These are phyloP conservation scores for Globisporangium mamillatum DNA, from an alignment of 352 stramenopile genomes.

Conservation along the genomic window DNA sequence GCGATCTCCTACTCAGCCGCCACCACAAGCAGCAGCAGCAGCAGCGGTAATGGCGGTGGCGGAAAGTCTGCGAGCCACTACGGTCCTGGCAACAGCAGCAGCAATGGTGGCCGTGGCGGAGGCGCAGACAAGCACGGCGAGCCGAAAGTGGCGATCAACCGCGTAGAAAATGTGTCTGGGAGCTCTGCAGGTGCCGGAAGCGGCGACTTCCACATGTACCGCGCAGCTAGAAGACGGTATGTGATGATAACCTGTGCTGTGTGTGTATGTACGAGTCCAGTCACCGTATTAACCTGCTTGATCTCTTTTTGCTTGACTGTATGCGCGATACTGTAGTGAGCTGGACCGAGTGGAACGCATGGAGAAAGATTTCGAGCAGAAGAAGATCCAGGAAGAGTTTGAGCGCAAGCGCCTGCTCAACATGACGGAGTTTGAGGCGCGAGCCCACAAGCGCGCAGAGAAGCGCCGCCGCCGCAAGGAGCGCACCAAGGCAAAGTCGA, in stretches of 20 bases:
- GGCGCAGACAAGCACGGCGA: conserved; percentile 21
- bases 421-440: conserved; percentile 64
- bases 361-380: conserved; percentile 76
- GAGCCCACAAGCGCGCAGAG: conserved; percentile 66
- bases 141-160: conserved; percentile 54
- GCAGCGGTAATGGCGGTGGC: background rate
- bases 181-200: conserved; percentile 92
- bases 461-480: conserved; percentile 77
- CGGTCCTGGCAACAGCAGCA: conserved; percentile 10
- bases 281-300: background rate
- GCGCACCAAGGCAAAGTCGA: conserved; percentile 47
- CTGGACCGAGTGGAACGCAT: conserved; percentile 90
- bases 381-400: conserved; percentile 63
- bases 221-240: conserved; percentile 84
- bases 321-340: conserved; percentile 54
- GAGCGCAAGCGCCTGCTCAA: conserved; percentile 63
- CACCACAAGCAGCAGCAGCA: conserved; percentile 10
- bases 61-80: conserved; percentile 11
- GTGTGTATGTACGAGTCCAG: background rate
- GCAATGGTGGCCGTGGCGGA: background rate
- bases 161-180: conserved; percentile 94
- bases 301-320: background rate
- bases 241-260: background rate
- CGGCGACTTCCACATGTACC: conserved; percentile 97
- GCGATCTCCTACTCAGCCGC: conserved; percentile 54